Evolutionary conservation across 2,329 filamentous ascomycete genomes (phyloP).

Genomic region (Fusarium duplospermum): DNA sequence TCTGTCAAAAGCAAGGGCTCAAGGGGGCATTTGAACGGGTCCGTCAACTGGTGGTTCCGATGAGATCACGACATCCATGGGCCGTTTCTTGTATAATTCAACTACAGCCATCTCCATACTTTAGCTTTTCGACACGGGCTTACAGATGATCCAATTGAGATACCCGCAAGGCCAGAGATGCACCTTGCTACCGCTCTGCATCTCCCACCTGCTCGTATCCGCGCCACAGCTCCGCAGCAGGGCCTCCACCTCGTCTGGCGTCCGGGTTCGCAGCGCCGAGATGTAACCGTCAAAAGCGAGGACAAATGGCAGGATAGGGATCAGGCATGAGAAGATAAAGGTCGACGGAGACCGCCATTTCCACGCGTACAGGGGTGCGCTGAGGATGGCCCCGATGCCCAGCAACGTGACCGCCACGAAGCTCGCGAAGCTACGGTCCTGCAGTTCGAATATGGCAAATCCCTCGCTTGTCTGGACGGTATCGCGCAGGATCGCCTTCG

Average conservation of each 20-base stretch:
- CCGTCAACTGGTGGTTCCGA: conserved; percentile 61
- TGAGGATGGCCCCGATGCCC: conserved; percentile 62
- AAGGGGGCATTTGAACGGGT: conserved; percentile 54
- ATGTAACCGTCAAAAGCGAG: conserved; percentile 77
- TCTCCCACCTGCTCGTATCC: conserved; percentile 58
- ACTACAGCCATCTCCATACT: background rate
- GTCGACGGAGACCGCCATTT: conserved; percentile 64
- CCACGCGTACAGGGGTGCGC: conserved; percentile 65
- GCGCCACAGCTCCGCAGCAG: conserved; percentile 67
- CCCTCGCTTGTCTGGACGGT: conserved; percentile 74
- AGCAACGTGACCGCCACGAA: conserved; percentile 65
- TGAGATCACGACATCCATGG: conserved; percentile 30
- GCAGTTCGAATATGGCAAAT: conserved; percentile 81
- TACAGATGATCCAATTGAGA: conserved; percentile 64
- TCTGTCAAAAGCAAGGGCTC: conserved; percentile 55
- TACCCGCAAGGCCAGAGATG: conserved; percentile 64
- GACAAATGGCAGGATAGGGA: conserved; percentile 76
- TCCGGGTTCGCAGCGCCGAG: conserved; percentile 75
- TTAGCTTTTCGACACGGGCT: conserved; percentile 45
- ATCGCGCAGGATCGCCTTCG: conserved; percentile 70
- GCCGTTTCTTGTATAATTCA: conserved; percentile 2
- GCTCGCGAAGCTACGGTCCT: conserved; percentile 69
- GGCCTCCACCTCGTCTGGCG: conserved; percentile 70
- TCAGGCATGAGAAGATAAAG: conserved; percentile 73
- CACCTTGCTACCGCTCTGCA: conserved; percentile 58